Evolutionary conservation across 2,329 filamentous ascomycete species (phyloP).

Genomic region (Didymella segeticola): DNA sequence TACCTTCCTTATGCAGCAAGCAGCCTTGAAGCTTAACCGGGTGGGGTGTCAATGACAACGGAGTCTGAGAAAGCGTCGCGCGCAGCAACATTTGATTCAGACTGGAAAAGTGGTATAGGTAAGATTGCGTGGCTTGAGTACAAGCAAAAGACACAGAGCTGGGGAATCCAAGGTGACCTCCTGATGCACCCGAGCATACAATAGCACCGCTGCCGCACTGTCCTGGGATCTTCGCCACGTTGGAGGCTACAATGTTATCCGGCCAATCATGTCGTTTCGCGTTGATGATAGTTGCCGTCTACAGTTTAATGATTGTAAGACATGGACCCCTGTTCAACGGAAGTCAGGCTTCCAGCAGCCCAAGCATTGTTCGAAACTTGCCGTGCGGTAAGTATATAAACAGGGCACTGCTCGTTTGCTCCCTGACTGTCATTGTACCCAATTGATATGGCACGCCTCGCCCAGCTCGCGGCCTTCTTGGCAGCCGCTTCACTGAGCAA

Average conservation of each 20-base stretch:
- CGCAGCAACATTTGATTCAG: background rate
- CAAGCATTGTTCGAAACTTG: background rate
- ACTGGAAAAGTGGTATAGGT: background rate
- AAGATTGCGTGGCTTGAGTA: background rate
- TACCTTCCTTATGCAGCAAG: constrained; percentile 27
- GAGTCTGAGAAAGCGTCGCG: background rate
- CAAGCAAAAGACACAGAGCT: background rate
- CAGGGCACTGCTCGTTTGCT: background rate
- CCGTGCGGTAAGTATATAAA: background rate
- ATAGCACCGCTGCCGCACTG: background rate
- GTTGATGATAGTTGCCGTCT: constrained; percentile 21
- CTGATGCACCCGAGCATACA: background rate
- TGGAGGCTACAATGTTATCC: background rate
- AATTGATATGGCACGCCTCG: constrained; percentile 31
- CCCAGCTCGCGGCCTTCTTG: constrained; percentile 30
- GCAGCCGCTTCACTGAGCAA: constrained; percentile 25
- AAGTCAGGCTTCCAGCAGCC: background rate
- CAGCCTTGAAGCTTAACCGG: constrained; percentile 9
- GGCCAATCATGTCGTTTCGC: background rate
- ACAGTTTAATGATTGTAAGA: constrained; percentile 18
- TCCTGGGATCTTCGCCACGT: background rate
- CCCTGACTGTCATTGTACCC: no score
- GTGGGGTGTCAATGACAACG: background rate
- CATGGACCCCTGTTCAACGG: background rate
- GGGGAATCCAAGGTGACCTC: background rate